These are phyloP conservation scores for Neoarthrinium moseri DNA, from an alignment of 2,329 filamentous ascomycete species.

Conservation along the genomic window DNA sequence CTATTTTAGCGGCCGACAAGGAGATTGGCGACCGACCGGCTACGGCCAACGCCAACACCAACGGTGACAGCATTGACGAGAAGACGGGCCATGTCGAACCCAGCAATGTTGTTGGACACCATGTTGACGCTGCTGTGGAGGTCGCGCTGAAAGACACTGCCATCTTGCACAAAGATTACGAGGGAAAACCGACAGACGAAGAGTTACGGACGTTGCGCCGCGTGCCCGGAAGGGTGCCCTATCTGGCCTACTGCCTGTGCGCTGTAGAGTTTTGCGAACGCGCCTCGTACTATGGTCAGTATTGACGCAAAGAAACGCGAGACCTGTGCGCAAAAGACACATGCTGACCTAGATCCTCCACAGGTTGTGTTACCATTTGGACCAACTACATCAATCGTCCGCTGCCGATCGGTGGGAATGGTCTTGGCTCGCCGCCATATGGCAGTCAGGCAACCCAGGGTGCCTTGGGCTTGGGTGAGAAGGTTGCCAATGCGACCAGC, in stretches of 20 bases:
- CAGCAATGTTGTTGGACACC: constrained; percentile 16
- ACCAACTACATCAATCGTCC: constrained; percentile 62
- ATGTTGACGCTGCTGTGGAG: no score
- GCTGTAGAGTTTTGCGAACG: constrained; percentile 60
- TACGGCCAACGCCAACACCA: no score
- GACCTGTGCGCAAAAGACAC: background rate
- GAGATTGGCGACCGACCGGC: no score
- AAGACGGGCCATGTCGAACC: no score
- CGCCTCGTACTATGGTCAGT: constrained; percentile 58
- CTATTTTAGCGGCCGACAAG: no score
- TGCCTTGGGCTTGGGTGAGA: constrained; percentile 55
- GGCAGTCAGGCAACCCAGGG: constrained; percentile 48
- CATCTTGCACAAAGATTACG: constrained; percentile 19
- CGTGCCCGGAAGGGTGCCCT: constrained; percentile 49
- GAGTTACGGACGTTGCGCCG: constrained; percentile 35
- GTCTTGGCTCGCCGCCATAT: constrained; percentile 39
- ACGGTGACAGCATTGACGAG: no score
- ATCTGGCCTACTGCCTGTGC: constrained; percentile 54
- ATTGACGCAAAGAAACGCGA: background rate
- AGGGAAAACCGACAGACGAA: constrained; percentile 39
- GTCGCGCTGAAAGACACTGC: constrained; percentile 1
- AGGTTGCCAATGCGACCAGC: constrained; percentile 46
- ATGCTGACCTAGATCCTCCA: background rate
- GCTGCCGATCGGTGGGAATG: constrained; percentile 51
- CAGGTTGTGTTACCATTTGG: constrained; percentile 12